Percentiles rank a stretch among this genome's conserved stretches.
These are phyloP conservation scores for Xylaria sp. DNA, from an alignment of 495 filamentous ascomycete species.

Conservation along the genomic window DNA sequence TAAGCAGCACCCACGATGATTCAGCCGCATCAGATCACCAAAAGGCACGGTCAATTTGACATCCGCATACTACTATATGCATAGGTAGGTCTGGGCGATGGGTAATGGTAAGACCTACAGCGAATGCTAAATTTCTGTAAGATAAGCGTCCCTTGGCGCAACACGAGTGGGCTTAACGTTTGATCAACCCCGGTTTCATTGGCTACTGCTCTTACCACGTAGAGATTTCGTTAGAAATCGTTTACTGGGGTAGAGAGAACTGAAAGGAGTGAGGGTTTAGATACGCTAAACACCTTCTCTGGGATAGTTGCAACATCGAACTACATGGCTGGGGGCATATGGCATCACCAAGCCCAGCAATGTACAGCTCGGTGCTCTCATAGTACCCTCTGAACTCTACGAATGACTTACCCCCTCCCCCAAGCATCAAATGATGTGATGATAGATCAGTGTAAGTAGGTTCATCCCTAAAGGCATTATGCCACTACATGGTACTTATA, in stretches of 20 bases:
- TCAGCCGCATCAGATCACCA: constrained; percentile 18
- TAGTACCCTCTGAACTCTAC: background rate
- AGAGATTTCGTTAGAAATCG: background rate
- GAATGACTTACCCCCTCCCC: background rate
- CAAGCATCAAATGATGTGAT: background rate
- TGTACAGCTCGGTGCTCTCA: background rate
- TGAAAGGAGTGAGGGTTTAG: background rate
- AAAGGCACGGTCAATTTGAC: background rate
- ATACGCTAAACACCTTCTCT: background rate
- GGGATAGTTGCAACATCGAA: background rate
- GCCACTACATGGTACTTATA: background rate
- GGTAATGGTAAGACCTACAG: background rate
- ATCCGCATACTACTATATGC: constrained; percentile 3
- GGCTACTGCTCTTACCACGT: background rate
- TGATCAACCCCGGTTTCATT: background rate
- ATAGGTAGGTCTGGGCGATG: background rate
- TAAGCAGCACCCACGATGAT: background rate
- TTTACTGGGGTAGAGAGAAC: background rate
- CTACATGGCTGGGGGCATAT: background rate
- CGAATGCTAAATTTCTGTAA: background rate
- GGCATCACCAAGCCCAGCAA: background rate
- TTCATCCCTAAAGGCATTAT: background rate
- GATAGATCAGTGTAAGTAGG: background rate
- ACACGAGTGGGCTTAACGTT: background rate
- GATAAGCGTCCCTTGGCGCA: background rate